These are phyloP conservation scores for Tetrahymena elliotti DNA, from an alignment of 73 alveolate genomes.

Conservation along the genomic window DNA sequence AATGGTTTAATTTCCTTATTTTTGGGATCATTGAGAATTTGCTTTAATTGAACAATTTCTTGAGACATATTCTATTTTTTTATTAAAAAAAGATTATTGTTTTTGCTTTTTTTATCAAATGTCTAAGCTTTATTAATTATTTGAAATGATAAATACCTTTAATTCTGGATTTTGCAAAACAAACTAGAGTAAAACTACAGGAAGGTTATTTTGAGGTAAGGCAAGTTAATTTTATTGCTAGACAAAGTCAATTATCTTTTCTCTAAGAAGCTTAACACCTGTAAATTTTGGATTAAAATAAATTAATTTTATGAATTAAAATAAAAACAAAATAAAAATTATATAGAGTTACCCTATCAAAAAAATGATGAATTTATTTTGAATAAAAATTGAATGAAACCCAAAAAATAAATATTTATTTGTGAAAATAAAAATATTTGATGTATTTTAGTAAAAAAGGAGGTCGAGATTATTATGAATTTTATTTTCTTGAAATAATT, in stretches of 20 bases:
- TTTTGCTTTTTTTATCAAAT: neutral
- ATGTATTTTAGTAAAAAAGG: too few species aligned
- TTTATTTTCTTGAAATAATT: too few species aligned
- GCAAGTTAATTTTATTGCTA: neutral
- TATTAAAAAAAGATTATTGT: neutral
- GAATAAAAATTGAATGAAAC: neutral
- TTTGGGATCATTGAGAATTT: neutral
- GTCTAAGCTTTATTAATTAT: too few species aligned
- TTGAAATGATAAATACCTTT: neutral
- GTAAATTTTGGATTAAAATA: neutral
- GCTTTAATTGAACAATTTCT: neutral
- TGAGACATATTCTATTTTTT: neutral
- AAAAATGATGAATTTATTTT: neutral
- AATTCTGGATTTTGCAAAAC: neutral
- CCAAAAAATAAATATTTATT: too few species aligned
- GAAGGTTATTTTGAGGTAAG: neutral
- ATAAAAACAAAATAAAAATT: too few species aligned
- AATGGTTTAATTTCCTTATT: neutral
- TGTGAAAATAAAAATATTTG: neutral
- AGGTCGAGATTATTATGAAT: neutral
- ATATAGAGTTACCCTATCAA: neutral
- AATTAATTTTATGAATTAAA: neutral
- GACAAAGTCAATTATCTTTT: neutral
- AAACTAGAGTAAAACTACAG: neutral
- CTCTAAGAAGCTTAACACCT: neutral